phyloP scores from a whole-genome alignment of 78 protist species.

The Emiliania huxleyi region DNA sequence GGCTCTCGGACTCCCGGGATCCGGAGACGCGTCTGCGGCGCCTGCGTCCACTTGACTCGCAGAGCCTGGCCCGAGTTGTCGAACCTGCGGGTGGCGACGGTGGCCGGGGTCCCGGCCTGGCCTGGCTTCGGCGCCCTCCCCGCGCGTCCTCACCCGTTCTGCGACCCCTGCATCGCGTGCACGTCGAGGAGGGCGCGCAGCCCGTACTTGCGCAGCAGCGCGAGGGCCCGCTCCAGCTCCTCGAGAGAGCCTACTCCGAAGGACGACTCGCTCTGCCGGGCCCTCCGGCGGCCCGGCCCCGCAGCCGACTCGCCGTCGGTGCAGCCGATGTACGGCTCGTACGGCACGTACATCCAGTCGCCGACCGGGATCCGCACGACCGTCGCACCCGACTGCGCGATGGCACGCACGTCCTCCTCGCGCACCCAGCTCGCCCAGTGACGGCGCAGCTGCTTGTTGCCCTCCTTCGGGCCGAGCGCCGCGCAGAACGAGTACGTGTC shows the following conservation, averaged over 20 bases:
- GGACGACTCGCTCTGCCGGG: too few relatives aligned
- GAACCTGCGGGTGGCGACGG: too few relatives aligned
- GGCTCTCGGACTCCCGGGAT: too few relatives aligned
- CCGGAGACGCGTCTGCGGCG: too few relatives aligned
- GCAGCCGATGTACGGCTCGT: conserved; percentile 17
- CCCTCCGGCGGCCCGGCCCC: too few relatives aligned
- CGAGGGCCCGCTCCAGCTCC: neutral
- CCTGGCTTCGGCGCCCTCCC: too few relatives aligned
- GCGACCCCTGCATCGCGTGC: neutral
- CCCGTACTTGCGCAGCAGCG: neutral
- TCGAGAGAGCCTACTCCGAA: neutral
- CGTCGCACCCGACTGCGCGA: neutral
- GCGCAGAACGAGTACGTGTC: neutral
- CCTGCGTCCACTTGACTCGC: neutral
- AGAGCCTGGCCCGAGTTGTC: neutral
- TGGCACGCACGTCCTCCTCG: neutral
- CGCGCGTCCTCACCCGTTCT: too few relatives aligned
- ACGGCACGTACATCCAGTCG: neutral
- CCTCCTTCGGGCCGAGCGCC: conserved; percentile 1
- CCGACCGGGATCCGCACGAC: neutral
- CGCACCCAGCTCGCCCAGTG: conserved; percentile 19
- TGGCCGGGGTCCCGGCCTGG: too few relatives aligned
- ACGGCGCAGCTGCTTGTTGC: neutral
- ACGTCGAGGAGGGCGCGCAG: neutral
- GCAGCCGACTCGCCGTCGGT: neutral